A percentile compares a stretch with the other conserved stretches of the same genome.
phyloP scores from a whole-genome alignment of 2,329 filamentous ascomycete species.

The Rutstroemia sp. region DNA sequence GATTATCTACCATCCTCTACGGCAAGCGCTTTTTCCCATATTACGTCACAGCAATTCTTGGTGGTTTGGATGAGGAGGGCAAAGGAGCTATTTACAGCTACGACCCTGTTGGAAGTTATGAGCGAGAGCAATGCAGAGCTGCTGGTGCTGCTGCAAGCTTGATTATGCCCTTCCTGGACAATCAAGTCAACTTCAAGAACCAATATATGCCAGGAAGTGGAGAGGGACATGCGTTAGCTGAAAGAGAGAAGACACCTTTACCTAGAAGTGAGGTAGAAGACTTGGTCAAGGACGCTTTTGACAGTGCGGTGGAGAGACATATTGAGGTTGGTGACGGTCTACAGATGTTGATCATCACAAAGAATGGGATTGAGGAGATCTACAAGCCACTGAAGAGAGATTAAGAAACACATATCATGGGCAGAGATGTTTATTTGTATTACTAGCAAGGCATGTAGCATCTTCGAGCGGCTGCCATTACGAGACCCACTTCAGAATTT shows the following conservation, averaged over 20 bases:
- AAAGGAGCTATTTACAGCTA: slow-evolving; percentile 94
- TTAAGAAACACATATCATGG: slow-evolving; percentile 37
- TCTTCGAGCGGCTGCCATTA: slow-evolving; percentile 4
- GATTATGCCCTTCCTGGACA: slow-evolving; percentile 99
- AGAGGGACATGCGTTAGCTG: slow-evolving; percentile 70
- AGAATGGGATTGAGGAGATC: slow-evolving; percentile 80
- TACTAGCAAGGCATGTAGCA: slow-evolving; percentile 8
- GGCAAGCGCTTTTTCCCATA: slow-evolving; percentile 98
- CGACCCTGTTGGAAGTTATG: slow-evolving; percentile 95
- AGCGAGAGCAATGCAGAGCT: slow-evolving; percentile 91
- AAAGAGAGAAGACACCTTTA: slow-evolving; percentile 63
- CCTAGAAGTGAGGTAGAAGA: slow-evolving; percentile 69
- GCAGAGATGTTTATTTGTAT: slow-evolving; percentile 8
- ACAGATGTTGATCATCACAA: slow-evolving; percentile 91
- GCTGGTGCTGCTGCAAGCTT: slow-evolving; percentile 86
- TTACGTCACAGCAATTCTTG: slow-evolving; percentile 92
- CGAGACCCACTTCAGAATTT: slow-evolving; percentile 6
- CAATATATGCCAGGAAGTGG: slow-evolving; percentile 88
- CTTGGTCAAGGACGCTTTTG: slow-evolving; percentile 94
- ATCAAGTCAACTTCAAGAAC: slow-evolving; percentile 99
- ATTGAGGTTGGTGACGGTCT: slow-evolving; percentile 96
- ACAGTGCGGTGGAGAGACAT: slow-evolving; percentile 95
- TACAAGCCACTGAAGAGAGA: slow-evolving; percentile 84
- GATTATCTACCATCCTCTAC: slow-evolving; percentile 92
- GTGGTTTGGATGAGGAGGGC: slow-evolving; percentile 89